Base-by-base conservation (phyloP, 805 yeast species). In the Kluyveromyces siamensis region DNA sequence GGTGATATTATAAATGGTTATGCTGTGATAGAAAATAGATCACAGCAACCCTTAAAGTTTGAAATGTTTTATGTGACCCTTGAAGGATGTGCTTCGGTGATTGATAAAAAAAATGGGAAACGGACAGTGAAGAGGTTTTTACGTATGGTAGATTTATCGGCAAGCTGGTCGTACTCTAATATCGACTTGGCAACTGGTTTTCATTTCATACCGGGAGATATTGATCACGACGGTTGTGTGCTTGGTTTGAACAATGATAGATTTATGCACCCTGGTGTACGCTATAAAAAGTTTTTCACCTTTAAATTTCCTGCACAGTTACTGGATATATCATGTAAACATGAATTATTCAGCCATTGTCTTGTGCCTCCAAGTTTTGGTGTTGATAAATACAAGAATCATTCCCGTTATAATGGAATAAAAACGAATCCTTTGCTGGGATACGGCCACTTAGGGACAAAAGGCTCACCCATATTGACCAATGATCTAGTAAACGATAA, bases 1-100 rank as follows among this genome's bases (percentile, higher is more conserved):
- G 87, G 87, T n/a, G 89, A 83, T 58, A 70, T 71, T 18, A 69
- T 84, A 13, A 74, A 77, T 56, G 91, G 91, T 0, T 78, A 74
- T 55, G 72, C 79, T 48, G 59, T 72, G 8, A 69, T 80, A 27
- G 67, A 74, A 41, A 80, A 80, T 56, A 69, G 65, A 13, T 70
- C 80, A 4, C 59, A 69, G 11, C 60, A 63, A 11, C 75, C 74
- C 1, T 63, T 83, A 18, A 75, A 76, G 2, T 84, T 82, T 57
- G 84, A 82, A 54, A 79, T 79, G 80, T 76, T 83, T 57, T 77
- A 55, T 45, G 78, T 75, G 2, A 72, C 78, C 5, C 56, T 75
- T 40, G 78, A 76, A 60, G 79, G 79, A 4, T 51, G 58, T 16
- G 59, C 61, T 1, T 60, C 70, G 2, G 54, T 69, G 2, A 53